These are phyloP conservation scores for Mycena filopes DNA, from an alignment of 768 basidiomycete species.

Conservation along the genomic window DNA sequence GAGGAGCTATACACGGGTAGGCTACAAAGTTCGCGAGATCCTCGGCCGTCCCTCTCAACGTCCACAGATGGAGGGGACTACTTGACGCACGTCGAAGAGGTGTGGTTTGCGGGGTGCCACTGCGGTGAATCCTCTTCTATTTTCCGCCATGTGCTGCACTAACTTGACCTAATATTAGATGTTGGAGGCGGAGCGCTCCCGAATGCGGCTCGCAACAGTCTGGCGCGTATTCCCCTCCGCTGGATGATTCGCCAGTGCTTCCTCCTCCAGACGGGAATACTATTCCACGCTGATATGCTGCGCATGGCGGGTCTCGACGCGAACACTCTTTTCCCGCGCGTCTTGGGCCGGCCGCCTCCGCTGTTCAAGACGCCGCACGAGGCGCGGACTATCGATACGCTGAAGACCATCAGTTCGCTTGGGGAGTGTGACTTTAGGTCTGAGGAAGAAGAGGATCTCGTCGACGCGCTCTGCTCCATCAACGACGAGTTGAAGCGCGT, in stretches of 20 bases:
- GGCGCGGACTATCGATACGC: conserved; percentile 21
- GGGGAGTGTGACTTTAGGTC: conserved; percentile 46
- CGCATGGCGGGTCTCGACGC: conserved; percentile 58
- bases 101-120: conserved; percentile 85
- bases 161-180: conserved; percentile 50
- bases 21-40: no score
- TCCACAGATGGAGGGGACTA: conserved; percentile 38
- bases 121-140: conserved; percentile 58
- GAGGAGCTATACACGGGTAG: conserved; percentile 50
- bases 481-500: conserved; percentile 68
- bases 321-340: conserved; percentile 54
- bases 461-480: conserved; percentile 59
- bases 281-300: conserved; percentile 63
- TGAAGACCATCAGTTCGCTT: conserved; percentile 28
- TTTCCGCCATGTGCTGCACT: background rate
- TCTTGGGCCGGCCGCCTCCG: conserved; percentile 53
- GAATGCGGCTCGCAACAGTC: conserved; percentile 65
- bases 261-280: conserved; percentile 63
- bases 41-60: no score
- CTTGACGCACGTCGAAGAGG: conserved; percentile 74
- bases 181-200: conserved; percentile 78
- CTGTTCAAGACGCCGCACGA: conserved; percentile 39
- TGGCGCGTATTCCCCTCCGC: conserved; percentile 78
- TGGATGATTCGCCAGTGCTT: conserved; percentile 83
- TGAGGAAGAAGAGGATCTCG: conserved; percentile 72